These are phyloP conservation scores for Pythium scleroteichum DNA, from an alignment of 352 stramenopile genomes.

Conservation along the genomic window DNA sequence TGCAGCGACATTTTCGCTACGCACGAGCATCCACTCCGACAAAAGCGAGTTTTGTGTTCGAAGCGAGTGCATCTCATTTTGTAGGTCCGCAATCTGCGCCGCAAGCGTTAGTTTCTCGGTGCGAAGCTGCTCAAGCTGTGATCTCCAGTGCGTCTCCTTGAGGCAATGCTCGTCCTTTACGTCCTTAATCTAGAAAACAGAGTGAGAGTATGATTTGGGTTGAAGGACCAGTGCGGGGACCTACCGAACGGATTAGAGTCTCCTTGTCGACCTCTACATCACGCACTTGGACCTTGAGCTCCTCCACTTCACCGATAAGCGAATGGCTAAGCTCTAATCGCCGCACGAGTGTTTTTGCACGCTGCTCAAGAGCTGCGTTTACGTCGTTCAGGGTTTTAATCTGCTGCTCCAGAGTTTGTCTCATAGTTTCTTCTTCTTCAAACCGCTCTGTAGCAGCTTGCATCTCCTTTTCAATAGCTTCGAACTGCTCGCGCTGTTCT, in stretches of 20 bases:
- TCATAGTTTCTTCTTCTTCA: conserved; percentile 52
- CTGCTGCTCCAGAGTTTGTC: conserved; percentile 62
- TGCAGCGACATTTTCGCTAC: conserved; percentile 48
- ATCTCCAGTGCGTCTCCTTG: conserved; percentile 64
- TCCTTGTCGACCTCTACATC: conserved; percentile 74
- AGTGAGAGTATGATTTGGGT: no score
- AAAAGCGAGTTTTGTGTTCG: conserved; percentile 67
- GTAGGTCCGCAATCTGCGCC: conserved; percentile 48
- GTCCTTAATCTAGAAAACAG: conserved; percentile 76
- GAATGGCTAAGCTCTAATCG: conserved; percentile 54
- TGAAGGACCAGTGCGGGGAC: not conserved
- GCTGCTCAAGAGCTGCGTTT: conserved; percentile 70
- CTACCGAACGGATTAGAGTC: conserved; percentile 60
- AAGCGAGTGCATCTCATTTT: conserved; percentile 58
- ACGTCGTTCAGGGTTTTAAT: conserved; percentile 74
- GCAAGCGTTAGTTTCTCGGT: conserved; percentile 48
- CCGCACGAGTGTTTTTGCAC: conserved; percentile 65
- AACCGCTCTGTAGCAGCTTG: conserved; percentile 50
- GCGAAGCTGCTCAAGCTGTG: conserved; percentile 50
- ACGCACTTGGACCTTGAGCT: conserved; percentile 61
- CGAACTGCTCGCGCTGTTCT: conserved; percentile 54
- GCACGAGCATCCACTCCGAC: conserved; percentile 81
- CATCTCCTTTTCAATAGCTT: conserved; percentile 52
- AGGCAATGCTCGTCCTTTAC: conserved; percentile 68
- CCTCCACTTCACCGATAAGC: conserved; percentile 52